Conservation (phyloP, 306 rosid species). For the Cicer yamashitae region DNA sequence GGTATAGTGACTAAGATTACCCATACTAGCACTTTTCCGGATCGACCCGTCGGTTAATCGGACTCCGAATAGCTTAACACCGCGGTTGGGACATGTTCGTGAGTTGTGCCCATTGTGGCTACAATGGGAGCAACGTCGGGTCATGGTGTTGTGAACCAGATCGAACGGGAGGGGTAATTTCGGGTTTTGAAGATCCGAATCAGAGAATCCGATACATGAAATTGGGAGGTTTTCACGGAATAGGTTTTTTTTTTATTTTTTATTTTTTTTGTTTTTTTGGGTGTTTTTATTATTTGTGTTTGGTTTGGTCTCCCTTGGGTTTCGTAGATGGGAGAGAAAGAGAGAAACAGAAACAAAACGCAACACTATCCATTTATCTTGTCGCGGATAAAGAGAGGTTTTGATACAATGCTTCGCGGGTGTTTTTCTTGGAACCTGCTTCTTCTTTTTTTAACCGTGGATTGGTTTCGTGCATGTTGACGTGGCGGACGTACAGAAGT, state of each 20-base stretch:
- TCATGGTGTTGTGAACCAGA: slow-evolving; percentile 57
- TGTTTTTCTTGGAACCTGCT: neutral
- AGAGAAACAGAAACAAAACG: slow-evolving; percentile 6
- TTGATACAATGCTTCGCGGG: neutral
- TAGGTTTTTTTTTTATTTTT: neutral
- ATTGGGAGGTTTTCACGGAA: slow-evolving; percentile 20
- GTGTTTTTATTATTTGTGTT: slow-evolving; percentile 13
- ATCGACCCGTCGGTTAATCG: slow-evolving; percentile 93
- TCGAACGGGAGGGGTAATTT: slow-evolving; percentile 7
- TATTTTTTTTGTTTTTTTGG: neutral
- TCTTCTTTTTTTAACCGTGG: neutral
- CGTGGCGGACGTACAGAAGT: slow-evolving; percentile 27
- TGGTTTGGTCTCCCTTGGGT: slow-evolving; percentile 45
- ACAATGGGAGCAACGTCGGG: slow-evolving; percentile 97
- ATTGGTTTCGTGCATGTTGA: neutral
- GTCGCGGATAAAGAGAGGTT: slow-evolving; percentile 54
- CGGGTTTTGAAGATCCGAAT: slow-evolving; percentile 57
- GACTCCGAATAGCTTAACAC: slow-evolving; percentile 92
- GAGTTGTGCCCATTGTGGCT: slow-evolving; percentile 98
- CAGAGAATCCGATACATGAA: slow-evolving; percentile 47
- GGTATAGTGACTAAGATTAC: slow-evolving; percentile 85
- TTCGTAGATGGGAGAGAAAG: slow-evolving; percentile 62
- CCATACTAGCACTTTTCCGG: slow-evolving; percentile 98
- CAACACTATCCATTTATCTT: slow-evolving; percentile 71
- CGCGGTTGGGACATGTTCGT: slow-evolving; percentile 94